Evolutionary conservation across 495 filamentous ascomycete genomes (phyloP), one percentile per base, ranked within the genome.

Genomic region (Talaromyces proteolyticus): DNA sequence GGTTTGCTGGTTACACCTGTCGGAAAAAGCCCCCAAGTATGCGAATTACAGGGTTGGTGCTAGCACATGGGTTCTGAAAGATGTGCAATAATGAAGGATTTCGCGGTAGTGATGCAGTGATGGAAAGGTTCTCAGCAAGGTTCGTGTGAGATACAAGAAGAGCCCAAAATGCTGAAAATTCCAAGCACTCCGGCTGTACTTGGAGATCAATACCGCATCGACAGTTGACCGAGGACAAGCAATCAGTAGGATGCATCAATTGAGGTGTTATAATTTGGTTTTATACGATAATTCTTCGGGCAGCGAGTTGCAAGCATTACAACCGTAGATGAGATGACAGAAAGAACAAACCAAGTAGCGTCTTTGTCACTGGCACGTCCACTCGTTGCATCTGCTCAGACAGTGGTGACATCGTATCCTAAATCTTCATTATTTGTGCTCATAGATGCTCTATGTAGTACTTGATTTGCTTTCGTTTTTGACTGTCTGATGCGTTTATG

Each of bases 1-100:
- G 12, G 11, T 47, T 47, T 16, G 34, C 24, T 24, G 44, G 44
- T 12, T 47, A 24, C 17, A 47, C 34, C 4, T 29, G 44, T 17
- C 34, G 21, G 23, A 47, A 47, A 26, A 47, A 19, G n/a, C 22
- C 4, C 16, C 44, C 44, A 2, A 47, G 24, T 12, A 47, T 47
- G 19, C 18, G 14, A 17, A 47, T 47, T 3, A 47, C 24, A 24
- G 44, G 44, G 44, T 47, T 47, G 11, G n/a, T 36, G 44, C 44
- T 47, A 8, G 22, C 19, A 16, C 22, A 4, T 11, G 19, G 44
- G 29, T 14, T 10, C 19, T 23, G 42, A 16, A 47, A 47, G 7
- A 47, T 24, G 11, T 12, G 11, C 6, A 47, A 7, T 11, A 47
- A 16, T 10, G 44, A 47, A 16, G 44, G 44, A 14, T 10, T 47